Evolutionary conservation across 805 yeast species (phyloP).

Genomic region (Jamesozyma hellenica): DNA sequence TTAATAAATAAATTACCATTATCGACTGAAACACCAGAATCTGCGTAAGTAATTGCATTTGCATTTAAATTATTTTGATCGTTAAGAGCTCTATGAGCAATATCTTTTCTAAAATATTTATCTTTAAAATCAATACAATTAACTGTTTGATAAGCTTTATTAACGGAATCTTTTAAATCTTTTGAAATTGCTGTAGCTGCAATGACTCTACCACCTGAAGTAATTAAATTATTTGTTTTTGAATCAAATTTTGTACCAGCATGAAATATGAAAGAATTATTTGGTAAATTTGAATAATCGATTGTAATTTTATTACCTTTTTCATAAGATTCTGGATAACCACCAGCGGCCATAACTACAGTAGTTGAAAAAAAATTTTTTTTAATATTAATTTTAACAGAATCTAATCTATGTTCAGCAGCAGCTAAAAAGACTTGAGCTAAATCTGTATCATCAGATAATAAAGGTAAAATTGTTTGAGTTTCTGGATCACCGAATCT

Average conservation of each 20-base stretch:
- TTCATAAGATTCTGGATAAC: constrained; percentile 80
- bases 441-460: constrained; percentile 77
- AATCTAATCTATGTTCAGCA: constrained; percentile 87
- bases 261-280: constrained; percentile 69
- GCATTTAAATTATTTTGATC: constrained; percentile 6
- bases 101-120: constrained; percentile 82
- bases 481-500: constrained; percentile 99
- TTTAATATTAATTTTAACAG: constrained; percentile 51
- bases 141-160: constrained; percentile 78
- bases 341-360: constrained; percentile 93
- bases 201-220: constrained; percentile 94
- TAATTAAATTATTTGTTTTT: constrained; percentile 51
- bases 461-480: constrained; percentile 85
- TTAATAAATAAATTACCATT: constrained; percentile 87
- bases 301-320: constrained; percentile 81
- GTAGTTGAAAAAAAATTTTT: constrained; percentile 67
- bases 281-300: constrained; percentile 16
- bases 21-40: constrained; percentile 96
- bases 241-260: constrained; percentile 71
- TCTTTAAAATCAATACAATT: constrained; percentile 59
- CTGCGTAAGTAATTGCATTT: constrained; percentile 66
- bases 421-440: constrained; percentile 89
- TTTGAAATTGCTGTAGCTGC: constrained; percentile 83
- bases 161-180: constrained; percentile 70
- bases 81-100: constrained; percentile 92